Evolutionary conservation across 257 asterid species (phyloP).

Genomic region (Nicotiana sylvestris): DNA sequence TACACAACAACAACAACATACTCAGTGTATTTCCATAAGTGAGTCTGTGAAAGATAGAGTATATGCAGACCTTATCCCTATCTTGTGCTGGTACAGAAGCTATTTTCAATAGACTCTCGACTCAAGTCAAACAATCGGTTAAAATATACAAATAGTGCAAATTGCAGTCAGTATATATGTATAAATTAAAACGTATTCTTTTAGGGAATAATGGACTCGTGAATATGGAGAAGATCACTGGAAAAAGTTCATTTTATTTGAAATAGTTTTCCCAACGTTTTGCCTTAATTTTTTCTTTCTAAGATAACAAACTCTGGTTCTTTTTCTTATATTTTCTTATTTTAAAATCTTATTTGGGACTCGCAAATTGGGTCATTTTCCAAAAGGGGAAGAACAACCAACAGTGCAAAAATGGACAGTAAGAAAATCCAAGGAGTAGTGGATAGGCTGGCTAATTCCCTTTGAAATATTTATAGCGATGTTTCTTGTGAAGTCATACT

Average conservation of each 20-base stretch:
- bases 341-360: neutral
- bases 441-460: slow-evolving; percentile 15
- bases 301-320: neutral
- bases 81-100: too few species aligned
- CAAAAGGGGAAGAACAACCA: neutral
- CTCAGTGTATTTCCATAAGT: too few species aligned
- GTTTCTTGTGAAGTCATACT: too few species aligned
- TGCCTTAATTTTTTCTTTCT: neutral
- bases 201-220: neutral
- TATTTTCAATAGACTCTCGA: too few species aligned
- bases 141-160: too few species aligned
- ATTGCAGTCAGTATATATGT: too few species aligned
- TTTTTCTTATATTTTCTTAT: neutral
- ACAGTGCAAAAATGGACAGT: slow-evolving; percentile 16
- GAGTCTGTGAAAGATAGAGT: too few species aligned
- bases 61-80: too few species aligned
- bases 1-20: neutral
- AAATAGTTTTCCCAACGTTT: neutral
- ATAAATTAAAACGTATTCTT: neutral
- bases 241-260: slow-evolving; percentile 7
- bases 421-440: slow-evolving; percentile 19
- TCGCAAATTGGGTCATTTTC: neutral
- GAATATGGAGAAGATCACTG: neutral
- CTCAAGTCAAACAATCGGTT: too few species aligned
- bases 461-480: neutral